Conservation (phyloP, 1,139 yeast genomes). For the Yamadazyma kanchanaburiensis region DNA sequence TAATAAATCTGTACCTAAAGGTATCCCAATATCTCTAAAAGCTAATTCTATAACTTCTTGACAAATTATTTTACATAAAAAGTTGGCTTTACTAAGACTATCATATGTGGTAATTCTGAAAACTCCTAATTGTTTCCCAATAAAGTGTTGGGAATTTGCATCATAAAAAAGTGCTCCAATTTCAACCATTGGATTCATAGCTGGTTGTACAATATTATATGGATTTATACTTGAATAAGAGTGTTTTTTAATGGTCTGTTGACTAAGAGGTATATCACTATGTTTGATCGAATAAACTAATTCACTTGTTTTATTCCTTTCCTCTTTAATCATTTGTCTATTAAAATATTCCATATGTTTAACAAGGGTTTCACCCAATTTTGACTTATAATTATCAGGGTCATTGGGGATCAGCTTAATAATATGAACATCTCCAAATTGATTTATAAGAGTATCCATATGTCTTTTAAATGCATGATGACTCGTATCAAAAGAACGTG, state of each 20-base stretch:
- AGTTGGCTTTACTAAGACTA: conserved; percentile 61
- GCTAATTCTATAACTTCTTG: conserved; percentile 62
- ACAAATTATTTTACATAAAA: conserved; percentile 54
- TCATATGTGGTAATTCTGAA: conserved; percentile 65
- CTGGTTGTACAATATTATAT: conserved; percentile 31
- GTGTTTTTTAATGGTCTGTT: conserved; percentile 29
- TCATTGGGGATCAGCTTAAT: conserved; percentile 51
- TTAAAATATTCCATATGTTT: conserved; percentile 31
- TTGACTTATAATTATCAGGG: conserved; percentile 32
- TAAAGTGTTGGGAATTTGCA: conserved; percentile 39
- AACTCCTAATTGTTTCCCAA: conserved; percentile 68
- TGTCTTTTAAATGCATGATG: conserved; percentile 65
- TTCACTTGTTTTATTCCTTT: conserved; percentile 6
- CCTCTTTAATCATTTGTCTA: conserved; percentile 9
- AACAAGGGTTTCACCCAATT: conserved; percentile 26
- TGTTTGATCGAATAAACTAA: conserved; percentile 18
- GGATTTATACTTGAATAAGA: conserved; percentile 39
- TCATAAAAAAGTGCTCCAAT: conserved; percentile 68
- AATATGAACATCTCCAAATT: conserved; percentile 62
- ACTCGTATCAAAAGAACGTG: conserved; percentile 61
- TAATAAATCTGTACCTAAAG: conserved; percentile 38
- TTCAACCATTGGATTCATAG: conserved; percentile 50
- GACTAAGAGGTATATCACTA: conserved; percentile 30
- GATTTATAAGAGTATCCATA: conserved; percentile 53
- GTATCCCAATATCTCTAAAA: conserved; percentile 48